These are phyloP conservation scores for Bacidia rubella DNA, from an alignment of 495 filamentous ascomycete species.

Conservation along the genomic window DNA sequence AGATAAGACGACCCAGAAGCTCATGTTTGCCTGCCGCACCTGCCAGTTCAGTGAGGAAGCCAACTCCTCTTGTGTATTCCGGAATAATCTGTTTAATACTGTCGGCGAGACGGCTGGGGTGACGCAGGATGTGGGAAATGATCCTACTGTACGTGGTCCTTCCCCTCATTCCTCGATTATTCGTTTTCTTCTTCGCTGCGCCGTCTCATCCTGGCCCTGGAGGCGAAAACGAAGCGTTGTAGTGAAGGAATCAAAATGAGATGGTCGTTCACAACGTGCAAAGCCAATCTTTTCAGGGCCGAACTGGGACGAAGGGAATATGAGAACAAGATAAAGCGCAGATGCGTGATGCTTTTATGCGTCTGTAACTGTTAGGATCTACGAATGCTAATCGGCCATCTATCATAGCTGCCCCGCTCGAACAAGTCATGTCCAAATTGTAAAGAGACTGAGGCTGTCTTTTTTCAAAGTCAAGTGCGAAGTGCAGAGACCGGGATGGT, in stretches of 20 bases:
- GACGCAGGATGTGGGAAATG: slow-evolving; percentile 86
- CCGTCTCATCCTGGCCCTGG: slow-evolving; percentile 19
- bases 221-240: slow-evolving; percentile 9
- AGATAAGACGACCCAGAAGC: slow-evolving; percentile 49
- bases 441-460: slow-evolving; percentile 75
- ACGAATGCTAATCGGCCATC: no score
- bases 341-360: no score
- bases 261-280: no score
- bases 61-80: slow-evolving; percentile 75
- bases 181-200: slow-evolving; percentile 20
- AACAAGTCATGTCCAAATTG: slow-evolving; percentile 74
- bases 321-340: no score
- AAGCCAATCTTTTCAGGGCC: no score
- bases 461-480: slow-evolving; percentile 96
- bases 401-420: slow-evolving; percentile 72
- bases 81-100: slow-evolving; percentile 76
- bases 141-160: slow-evolving; percentile 84
- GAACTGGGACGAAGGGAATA: no score
- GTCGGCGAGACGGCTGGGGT: slow-evolving; percentile 94
- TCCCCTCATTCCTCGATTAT: slow-evolving; percentile 18
- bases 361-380: no score
- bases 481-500: slow-evolving; percentile 98
- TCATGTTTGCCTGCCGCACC: slow-evolving; percentile 75
- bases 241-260: no score
- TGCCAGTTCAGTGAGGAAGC: slow-evolving; percentile 82